Evolutionary conservation across 1,284 basidiomycete genomes (phyloP).

Genomic region (Neolentinus lepideus): DNA sequence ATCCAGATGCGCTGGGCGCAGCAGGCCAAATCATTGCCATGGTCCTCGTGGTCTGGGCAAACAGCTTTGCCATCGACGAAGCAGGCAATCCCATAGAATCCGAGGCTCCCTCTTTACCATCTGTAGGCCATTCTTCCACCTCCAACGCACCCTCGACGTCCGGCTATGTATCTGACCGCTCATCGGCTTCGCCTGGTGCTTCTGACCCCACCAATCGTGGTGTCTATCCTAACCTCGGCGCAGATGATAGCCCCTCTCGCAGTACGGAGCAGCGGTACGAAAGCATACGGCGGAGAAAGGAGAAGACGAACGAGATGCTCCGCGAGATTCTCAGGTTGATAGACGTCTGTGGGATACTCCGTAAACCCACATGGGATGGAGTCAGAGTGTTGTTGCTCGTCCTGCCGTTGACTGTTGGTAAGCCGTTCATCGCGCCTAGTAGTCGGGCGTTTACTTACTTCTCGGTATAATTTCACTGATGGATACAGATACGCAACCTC

Average conservation of each 20-base stretch:
- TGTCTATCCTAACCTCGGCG: background rate
- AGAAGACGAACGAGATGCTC: slow-evolving; percentile 49
- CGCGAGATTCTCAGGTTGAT: slow-evolving; percentile 71
- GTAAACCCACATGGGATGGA: slow-evolving; percentile 84
- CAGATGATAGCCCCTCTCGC: slow-evolving; percentile 18
- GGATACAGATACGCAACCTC: slow-evolving; percentile 33
- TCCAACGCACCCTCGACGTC: background rate
- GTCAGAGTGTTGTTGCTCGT: slow-evolving; percentile 71
- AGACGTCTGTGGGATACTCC: slow-evolving; percentile 69
- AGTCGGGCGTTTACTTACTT: background rate
- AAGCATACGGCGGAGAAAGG: slow-evolving; percentile 28
- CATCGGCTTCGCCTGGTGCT: slow-evolving; percentile 6
- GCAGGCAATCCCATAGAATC: slow-evolving; percentile 42
- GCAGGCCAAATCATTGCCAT: slow-evolving; percentile 62
- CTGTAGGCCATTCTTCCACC: background rate
- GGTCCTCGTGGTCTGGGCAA: slow-evolving; percentile 78
- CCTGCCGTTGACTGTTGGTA: slow-evolving; percentile 78
- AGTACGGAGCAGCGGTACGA: slow-evolving; percentile 13
- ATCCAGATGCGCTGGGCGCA: slow-evolving; percentile 41
- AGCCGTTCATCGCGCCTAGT: slow-evolving; percentile 12
- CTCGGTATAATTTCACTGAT: slow-evolving; percentile 9
- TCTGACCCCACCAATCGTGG: background rate
- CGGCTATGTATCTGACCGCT: background rate
- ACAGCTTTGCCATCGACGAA: slow-evolving; percentile 81
- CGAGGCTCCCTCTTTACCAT: slow-evolving; percentile 13